Conservation (phyloP, 768 basidiomycete species). For the Leccinum obscurum region DNA sequence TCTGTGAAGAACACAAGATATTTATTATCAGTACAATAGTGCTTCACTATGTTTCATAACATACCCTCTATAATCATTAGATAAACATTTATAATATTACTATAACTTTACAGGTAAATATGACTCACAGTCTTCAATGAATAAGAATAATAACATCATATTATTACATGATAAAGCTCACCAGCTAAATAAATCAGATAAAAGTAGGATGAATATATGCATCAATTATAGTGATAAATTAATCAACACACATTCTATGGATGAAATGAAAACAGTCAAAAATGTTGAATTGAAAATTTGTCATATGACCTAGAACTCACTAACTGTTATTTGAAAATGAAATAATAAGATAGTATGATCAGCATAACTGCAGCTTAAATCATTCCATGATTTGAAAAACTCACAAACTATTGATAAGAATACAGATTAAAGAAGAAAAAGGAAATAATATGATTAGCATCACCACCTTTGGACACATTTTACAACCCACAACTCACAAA, state of each 20-base stretch:
- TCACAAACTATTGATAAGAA: not conserved
- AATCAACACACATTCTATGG: no score
- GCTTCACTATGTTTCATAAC: not conserved
- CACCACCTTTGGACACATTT: not conserved
- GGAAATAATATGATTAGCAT: not conserved
- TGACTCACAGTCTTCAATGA: not conserved
- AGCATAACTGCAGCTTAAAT: not conserved
- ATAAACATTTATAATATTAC: not conserved
- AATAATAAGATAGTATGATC: no score
- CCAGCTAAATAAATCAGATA: not conserved
- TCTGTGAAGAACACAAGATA: not conserved
- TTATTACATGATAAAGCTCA: not conserved
- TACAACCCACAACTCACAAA: not conserved
- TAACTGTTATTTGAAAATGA: no score
- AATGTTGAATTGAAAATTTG: no score
- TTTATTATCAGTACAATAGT: not conserved
- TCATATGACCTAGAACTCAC: no score
- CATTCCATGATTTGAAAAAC: not conserved
- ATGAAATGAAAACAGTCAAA: no score
- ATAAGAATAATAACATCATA: not conserved
- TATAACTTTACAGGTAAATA: not conserved
- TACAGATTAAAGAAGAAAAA: no score
- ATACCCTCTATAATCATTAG: not conserved
- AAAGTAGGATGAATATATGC: not conserved
- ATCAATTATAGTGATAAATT: no score